phyloP scores from a whole-genome alignment of 768 basidiomycete species.

The Collybia sordida region DNA sequence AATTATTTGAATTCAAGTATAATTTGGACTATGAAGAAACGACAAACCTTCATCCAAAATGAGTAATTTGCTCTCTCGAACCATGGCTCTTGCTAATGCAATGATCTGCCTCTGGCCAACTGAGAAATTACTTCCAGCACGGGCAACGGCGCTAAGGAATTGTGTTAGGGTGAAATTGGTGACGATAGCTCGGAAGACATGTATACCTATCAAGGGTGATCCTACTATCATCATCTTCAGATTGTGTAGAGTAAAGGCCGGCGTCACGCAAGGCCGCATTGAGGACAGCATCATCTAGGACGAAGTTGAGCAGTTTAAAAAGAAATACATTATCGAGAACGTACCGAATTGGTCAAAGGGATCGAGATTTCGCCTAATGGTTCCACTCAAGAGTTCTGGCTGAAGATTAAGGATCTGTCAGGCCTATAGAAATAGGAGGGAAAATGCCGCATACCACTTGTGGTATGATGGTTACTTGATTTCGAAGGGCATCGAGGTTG shows the following conservation, averaged over 20 bases:
- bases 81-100: slow-evolving; percentile 61
- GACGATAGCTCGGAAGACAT: too few species aligned
- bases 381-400: slow-evolving; percentile 59
- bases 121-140: slow-evolving; percentile 70
- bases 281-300: slow-evolving; percentile 40
- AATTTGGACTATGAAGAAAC: background rate
- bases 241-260: slow-evolving; percentile 38
- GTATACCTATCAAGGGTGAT: slow-evolving; percentile 42
- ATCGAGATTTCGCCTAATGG: slow-evolving; percentile 64
- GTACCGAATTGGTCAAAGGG: slow-evolving; percentile 53
- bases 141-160: slow-evolving; percentile 30
- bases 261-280: slow-evolving; percentile 39
- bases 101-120: slow-evolving; percentile 76
- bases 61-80: slow-evolving; percentile 57
- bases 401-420: slow-evolving; percentile 9
- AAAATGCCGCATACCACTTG: slow-evolving; percentile 34
- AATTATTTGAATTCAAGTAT: background rate
- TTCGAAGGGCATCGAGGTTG: slow-evolving; percentile 55
- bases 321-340: too few species aligned
- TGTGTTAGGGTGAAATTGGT: too few species aligned
- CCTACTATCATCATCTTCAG: slow-evolving; percentile 45
- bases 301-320: too few species aligned
- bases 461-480: slow-evolving; percentile 61
- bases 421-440: background rate
- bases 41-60: slow-evolving; percentile 61